These are phyloP conservation scores for Monosporozyma servazzii DNA, from an alignment of 805 yeast species.

Conservation along the genomic window DNA sequence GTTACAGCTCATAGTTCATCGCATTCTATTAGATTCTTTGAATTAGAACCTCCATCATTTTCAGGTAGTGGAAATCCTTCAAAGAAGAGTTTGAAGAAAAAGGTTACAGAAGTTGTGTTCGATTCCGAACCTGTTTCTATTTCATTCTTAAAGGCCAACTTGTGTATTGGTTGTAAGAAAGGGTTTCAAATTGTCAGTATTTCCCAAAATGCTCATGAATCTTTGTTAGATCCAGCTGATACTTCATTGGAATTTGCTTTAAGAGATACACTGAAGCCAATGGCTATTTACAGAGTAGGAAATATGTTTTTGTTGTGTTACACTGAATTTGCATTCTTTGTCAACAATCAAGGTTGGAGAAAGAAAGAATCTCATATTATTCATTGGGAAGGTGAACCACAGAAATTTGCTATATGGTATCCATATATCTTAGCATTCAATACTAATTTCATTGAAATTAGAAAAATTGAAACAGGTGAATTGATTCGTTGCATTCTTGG, in stretches of 20 bases:
- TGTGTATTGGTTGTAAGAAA: slow-evolving; percentile 92
- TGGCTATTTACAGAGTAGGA: slow-evolving; percentile 84
- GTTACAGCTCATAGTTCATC: slow-evolving; percentile 82
- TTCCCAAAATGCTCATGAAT: slow-evolving; percentile 76
- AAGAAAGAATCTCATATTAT: slow-evolving; percentile 88
- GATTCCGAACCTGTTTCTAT: slow-evolving; percentile 86
- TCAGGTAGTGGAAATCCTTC: slow-evolving; percentile 34
- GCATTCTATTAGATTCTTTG: slow-evolving; percentile 69
- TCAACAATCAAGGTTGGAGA: slow-evolving; percentile 94
- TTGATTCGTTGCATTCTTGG: slow-evolving; percentile 83
- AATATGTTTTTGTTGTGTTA: slow-evolving; percentile 82
- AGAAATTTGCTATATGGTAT: slow-evolving; percentile 84
- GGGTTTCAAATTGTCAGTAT: slow-evolving; percentile 93
- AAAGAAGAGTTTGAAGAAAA: slow-evolving; percentile 62
- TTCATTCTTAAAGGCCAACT: slow-evolving; percentile 76
- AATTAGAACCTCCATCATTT: slow-evolving; percentile 65
- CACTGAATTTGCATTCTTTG: slow-evolving; percentile 88
- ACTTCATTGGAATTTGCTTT: slow-evolving; percentile 88
- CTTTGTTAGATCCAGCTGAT: slow-evolving; percentile 94
- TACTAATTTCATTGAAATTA: slow-evolving; percentile 78
- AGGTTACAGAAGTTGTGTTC: slow-evolving; percentile 67
- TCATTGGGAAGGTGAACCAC: slow-evolving; percentile 95
- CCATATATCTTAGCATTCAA: slow-evolving; percentile 92
- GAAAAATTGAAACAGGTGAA: slow-evolving; percentile 83
- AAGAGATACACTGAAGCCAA: slow-evolving; percentile 68